Percentiles rank a stretch among this genome's conserved stretches.
These are phyloP conservation scores for Phaeophleospora eucalypticola DNA, from an alignment of 2,329 filamentous ascomycete genomes.

Conservation along the genomic window DNA sequence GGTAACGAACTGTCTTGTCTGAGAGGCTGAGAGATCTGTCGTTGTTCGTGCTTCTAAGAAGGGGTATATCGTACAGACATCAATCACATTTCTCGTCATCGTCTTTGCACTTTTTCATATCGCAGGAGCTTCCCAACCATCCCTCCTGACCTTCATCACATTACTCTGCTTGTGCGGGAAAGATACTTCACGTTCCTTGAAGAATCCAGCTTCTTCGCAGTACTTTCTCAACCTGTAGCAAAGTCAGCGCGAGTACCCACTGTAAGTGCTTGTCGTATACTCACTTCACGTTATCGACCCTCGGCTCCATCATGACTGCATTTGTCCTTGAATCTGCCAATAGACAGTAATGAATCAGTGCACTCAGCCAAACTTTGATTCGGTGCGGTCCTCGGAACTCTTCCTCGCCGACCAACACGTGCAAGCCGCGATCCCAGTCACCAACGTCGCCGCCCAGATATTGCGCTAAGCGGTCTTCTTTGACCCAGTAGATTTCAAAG, in stretches of 20 bases:
- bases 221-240: slow-evolving; percentile 62
- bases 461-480: slow-evolving; percentile 75
- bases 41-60: too few species aligned
- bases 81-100: not conserved
- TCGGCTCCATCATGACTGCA: slow-evolving; percentile 79
- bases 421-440: slow-evolving; percentile 84
- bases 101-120: slow-evolving; percentile 12
- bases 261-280: not conserved
- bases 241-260: slow-evolving; percentile 5
- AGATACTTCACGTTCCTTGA: slow-evolving; percentile 77
- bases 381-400: slow-evolving; percentile 77
- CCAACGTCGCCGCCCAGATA: slow-evolving; percentile 64
- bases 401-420: slow-evolving; percentile 86
- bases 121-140: slow-evolving; percentile 69
- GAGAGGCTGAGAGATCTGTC: too few species aligned
- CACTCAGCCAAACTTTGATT: slow-evolving; percentile 76
- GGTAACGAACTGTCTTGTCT: too few species aligned
- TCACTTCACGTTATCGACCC: slow-evolving; percentile 86
- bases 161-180: slow-evolving; percentile 93
- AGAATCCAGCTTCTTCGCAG: slow-evolving; percentile 71
- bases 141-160: slow-evolving; percentile 72
- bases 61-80: not conserved
- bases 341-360: slow-evolving; percentile 82
- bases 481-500: slow-evolving; percentile 98
- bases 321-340: slow-evolving; percentile 75